These are phyloP conservation scores for Exophiala viscosa DNA, from an alignment of 2,329 filamentous ascomycete species.

Conservation along the genomic window DNA sequence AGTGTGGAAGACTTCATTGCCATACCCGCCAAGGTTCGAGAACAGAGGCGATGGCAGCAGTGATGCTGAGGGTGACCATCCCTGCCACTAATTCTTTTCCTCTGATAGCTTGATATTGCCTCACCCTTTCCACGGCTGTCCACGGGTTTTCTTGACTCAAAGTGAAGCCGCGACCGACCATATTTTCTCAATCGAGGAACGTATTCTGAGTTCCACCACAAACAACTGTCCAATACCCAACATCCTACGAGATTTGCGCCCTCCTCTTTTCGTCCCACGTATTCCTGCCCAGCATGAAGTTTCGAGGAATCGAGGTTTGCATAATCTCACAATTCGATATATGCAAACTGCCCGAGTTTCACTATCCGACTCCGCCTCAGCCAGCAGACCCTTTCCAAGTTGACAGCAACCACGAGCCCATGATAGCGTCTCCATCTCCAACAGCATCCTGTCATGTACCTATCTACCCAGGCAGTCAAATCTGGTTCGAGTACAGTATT, in stretches of 20 bases:
- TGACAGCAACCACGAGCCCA: neutral
- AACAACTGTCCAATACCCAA: neutral
- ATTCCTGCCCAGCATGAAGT: slow-evolving; percentile 21
- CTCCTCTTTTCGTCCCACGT: neutral
- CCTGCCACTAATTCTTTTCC: neutral
- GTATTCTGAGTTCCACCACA: neutral
- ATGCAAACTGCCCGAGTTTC: slow-evolving; percentile 25
- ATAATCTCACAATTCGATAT: slow-evolving; percentile 28
- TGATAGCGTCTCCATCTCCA: slow-evolving; percentile 6
- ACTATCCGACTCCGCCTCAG: neutral
- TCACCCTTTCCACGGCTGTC: neutral
- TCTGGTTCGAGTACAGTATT: slow-evolving; percentile 29
- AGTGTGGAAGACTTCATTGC: no score
- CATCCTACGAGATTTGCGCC: neutral
- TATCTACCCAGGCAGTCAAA: slow-evolving; percentile 26
- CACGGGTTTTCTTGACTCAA: neutral
- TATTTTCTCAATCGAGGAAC: neutral
- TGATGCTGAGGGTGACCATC: neutral
- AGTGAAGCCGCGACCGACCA: neutral
- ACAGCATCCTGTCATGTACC: slow-evolving; percentile 23
- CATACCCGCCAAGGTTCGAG: no score
- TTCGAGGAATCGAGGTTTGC: slow-evolving; percentile 25
- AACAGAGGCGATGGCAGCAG: neutral
- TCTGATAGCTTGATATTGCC: neutral
- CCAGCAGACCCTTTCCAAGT: slow-evolving; percentile 9